Conservation (phyloP, 2,329 filamentous ascomycete species). For the Westerdykella aurantiaca region DNA sequence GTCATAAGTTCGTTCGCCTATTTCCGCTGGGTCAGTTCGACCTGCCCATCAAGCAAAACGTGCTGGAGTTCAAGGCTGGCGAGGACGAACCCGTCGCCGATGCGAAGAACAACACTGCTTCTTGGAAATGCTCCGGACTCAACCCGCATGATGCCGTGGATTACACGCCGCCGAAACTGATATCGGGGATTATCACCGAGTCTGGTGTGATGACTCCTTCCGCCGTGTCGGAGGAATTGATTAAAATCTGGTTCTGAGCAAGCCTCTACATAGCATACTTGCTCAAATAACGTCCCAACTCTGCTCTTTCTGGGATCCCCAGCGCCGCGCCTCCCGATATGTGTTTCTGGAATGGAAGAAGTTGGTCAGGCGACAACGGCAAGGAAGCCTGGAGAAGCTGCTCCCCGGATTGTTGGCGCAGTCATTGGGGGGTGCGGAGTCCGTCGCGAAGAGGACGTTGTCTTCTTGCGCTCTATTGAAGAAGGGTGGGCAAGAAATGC, state of each 20-base stretch:
- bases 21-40: constrained; percentile 79
- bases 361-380: too few relatives aligned
- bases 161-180: constrained; percentile 64
- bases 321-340: too few relatives aligned
- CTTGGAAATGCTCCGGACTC: constrained; percentile 15
- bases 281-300: background rate
- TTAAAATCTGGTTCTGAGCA: constrained; percentile 53
- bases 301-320: too few relatives aligned
- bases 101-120: constrained; percentile 18
- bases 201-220: constrained; percentile 65
- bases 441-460: too few relatives aligned
- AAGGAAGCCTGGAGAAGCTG: too few relatives aligned
- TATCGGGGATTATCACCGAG: constrained; percentile 71
- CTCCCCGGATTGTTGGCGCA: too few relatives aligned
- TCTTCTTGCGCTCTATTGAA: too few relatives aligned
- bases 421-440: too few relatives aligned
- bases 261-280: constrained; percentile 4
- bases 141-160: constrained; percentile 55
- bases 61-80: constrained; percentile 65
- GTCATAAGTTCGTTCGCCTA: constrained; percentile 90
- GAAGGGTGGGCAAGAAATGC: too few relatives aligned
- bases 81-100: constrained; percentile 17
- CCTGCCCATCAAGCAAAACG: constrained; percentile 70
- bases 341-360: too few relatives aligned
- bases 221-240: constrained; percentile 64